phyloP scores from a whole-genome alignment of 2,329 filamentous ascomycete genomes.

The Hypoxylon rubiginosum region DNA sequence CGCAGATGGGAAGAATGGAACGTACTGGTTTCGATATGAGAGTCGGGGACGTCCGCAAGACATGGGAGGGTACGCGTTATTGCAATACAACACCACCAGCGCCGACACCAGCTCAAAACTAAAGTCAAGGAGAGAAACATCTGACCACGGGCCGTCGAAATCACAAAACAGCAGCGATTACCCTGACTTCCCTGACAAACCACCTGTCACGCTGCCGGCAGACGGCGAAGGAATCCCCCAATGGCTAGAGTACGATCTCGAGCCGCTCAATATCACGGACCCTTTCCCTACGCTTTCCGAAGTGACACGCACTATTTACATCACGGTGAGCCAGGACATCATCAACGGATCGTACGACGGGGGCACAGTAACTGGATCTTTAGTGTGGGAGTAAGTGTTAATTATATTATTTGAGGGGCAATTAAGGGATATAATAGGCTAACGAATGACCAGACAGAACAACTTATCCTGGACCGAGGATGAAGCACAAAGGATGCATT shows the following conservation, averaged over 20 bases:
- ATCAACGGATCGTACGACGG: conserved; percentile 51
- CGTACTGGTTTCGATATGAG: conserved; percentile 63
- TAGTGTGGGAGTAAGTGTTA: conserved; percentile 54
- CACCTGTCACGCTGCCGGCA: conserved; percentile 53
- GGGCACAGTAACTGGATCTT: conserved; percentile 48
- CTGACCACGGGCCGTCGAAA: conserved; percentile 8
- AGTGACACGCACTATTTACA: conserved; percentile 64
- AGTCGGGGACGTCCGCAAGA: conserved; percentile 63
- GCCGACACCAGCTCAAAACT: conserved; percentile 19
- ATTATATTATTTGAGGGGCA: not conserved
- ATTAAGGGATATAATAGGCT: not conserved
- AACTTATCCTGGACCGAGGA: conserved; percentile 61
- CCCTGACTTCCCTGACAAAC: conserved; percentile 48
- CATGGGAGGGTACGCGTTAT: conserved; percentile 63
- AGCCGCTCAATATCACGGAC: conserved; percentile 50
- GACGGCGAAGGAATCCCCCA: conserved; percentile 47
- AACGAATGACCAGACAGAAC: conserved; percentile 54
- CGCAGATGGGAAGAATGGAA: conserved; percentile 48
- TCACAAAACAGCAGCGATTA: conserved; percentile 26
- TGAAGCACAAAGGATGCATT: conserved; percentile 41
- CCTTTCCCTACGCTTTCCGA: conserved; percentile 58
- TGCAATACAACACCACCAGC: conserved; percentile 57
- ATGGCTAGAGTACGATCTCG: conserved; percentile 64
- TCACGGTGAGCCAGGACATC: conserved; percentile 59
- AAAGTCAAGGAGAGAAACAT: conserved; percentile 15